phyloP scores from a whole-genome alignment of 768 basidiomycete genomes.

The Cubamyces sp. region DNA sequence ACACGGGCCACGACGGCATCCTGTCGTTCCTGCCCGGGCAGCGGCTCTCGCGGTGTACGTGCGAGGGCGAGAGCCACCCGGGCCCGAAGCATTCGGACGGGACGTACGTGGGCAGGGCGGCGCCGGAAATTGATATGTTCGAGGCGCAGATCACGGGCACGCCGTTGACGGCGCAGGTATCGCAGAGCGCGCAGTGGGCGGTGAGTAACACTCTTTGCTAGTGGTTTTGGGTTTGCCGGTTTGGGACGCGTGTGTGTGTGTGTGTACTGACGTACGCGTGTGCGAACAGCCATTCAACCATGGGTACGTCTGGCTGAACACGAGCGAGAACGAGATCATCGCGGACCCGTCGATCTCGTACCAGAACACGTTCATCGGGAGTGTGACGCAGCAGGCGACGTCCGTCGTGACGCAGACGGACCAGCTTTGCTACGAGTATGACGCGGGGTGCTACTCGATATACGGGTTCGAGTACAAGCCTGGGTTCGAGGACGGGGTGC shows the following conservation, averaged over 20 bases:
- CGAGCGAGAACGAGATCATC: slow-evolving; percentile 60
- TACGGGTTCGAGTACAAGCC: slow-evolving; percentile 77
- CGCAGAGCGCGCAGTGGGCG: slow-evolving; percentile 85
- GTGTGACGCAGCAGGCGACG: slow-evolving; percentile 76
- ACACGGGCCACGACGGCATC: slow-evolving; percentile 50
- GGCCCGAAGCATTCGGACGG: slow-evolving; percentile 82
- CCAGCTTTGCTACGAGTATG: slow-evolving; percentile 68
- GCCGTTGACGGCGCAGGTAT: slow-evolving; percentile 62
- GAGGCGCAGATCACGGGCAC: slow-evolving; percentile 70
- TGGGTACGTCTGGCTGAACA: slow-evolving; percentile 70
- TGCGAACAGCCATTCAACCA: slow-evolving; percentile 69
- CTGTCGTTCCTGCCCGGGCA: slow-evolving; percentile 91
- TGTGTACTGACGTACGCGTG: slow-evolving; percentile 1
- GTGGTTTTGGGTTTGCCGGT: too few species aligned
- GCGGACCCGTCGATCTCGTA: slow-evolving; percentile 53
- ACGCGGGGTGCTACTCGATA: slow-evolving; percentile 61
- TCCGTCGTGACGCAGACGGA: slow-evolving; percentile 73
- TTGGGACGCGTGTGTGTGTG: background rate
- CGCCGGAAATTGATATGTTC: slow-evolving; percentile 91
- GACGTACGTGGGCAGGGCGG: slow-evolving; percentile 72
- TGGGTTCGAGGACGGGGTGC: slow-evolving; percentile 70
- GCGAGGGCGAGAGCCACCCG: slow-evolving; percentile 82
- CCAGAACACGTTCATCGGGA: slow-evolving; percentile 71
- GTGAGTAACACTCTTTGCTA: slow-evolving; percentile 43
- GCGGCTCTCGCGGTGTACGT: slow-evolving; percentile 86